phyloP scores from a whole-genome alignment of 2,329 filamentous ascomycete genomes.

The Alternaria sp. region DNA sequence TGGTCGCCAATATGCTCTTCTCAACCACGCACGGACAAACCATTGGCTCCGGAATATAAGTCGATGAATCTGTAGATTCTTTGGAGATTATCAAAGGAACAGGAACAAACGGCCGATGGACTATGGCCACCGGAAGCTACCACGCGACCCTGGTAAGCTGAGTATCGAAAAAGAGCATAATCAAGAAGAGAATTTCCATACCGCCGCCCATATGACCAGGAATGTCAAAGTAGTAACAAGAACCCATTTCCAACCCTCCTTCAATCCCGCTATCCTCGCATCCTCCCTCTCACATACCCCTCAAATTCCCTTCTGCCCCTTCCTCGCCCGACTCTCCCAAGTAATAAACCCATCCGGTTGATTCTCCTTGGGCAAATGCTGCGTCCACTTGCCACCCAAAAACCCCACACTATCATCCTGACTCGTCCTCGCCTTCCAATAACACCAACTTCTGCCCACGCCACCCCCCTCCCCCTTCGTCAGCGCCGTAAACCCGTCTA shows the following conservation, averaged over 20 bases:
- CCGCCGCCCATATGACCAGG: background rate
- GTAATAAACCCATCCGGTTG: background rate
- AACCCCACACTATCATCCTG: background rate
- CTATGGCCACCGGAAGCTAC: background rate
- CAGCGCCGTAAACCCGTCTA: background rate
- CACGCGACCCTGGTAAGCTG: background rate
- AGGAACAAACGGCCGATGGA: background rate
- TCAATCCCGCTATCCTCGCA: too few species aligned
- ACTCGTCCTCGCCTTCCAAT: background rate
- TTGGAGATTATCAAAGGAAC: background rate
- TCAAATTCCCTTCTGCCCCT: background rate
- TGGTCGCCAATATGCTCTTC: background rate
- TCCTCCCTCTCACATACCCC: too few species aligned
- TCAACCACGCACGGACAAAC: background rate
- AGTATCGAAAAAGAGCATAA: background rate
- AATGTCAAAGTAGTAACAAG: background rate
- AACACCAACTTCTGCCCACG: background rate
- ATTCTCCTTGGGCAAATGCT: background rate
- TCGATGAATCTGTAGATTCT: background rate
- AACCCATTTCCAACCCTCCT: background rate
- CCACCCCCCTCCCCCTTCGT: background rate
- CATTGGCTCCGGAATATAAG: background rate
- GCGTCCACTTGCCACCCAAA: background rate
- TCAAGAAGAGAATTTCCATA: background rate
- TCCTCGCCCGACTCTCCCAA: conserved; percentile 8